Conservation (phyloP, 108 stramenopile genomes). For the Parmales sp. region DNA sequence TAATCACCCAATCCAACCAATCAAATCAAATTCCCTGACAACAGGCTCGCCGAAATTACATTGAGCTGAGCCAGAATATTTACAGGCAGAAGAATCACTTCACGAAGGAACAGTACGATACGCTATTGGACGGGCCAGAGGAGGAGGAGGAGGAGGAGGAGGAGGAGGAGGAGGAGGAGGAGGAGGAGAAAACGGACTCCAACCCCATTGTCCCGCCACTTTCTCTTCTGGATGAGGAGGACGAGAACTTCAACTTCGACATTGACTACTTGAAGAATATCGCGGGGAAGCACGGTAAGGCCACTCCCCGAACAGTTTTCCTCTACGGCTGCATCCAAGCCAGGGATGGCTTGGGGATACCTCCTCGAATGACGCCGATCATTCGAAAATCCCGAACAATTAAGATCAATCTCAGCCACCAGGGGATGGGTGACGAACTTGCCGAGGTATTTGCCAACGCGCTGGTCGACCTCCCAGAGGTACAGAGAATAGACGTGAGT, state of each 20-base stretch:
- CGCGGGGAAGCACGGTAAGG: not conserved
- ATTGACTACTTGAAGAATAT: not conserved
- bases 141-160: not conserved
- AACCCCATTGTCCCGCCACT: not conserved
- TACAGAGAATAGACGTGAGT: not conserved
- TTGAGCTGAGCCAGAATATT: no score
- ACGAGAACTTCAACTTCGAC: not conserved
- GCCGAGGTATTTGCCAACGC: slow-evolving; percentile 22
- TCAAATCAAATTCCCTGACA: no score
- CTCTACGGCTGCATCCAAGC: slow-evolving; percentile 21
- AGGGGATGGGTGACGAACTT: slow-evolving; percentile 36
- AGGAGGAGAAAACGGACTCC: not conserved
- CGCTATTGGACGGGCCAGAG: not conserved
- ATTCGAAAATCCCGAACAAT: no score
- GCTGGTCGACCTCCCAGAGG: slow-evolving; percentile 16
- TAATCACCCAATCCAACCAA: no score
- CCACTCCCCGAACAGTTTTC: slow-evolving; percentile 22
- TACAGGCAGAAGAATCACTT: not conserved
- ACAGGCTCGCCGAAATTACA: no score
- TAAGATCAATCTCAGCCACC: slow-evolving; percentile 23
- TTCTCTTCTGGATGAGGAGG: not conserved
- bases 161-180: not conserved
- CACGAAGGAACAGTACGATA: not conserved
- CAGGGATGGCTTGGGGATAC: not conserved
- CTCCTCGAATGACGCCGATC: slow-evolving; percentile 1